Conservation (phyloP, 257 asterid genomes). For the Solanum neorickii region DNA sequence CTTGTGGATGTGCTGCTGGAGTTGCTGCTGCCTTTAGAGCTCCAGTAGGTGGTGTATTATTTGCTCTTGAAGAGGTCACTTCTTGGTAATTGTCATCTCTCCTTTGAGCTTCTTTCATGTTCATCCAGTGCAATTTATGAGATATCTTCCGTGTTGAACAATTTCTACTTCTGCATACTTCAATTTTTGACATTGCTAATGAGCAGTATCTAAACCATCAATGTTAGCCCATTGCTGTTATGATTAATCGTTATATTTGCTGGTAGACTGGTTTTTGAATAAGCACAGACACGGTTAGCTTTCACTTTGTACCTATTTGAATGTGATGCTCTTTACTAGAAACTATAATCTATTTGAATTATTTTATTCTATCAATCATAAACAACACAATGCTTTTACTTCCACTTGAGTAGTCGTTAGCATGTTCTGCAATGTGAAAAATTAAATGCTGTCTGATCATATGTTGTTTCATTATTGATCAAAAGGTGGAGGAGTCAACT, state of each 20-base stretch:
- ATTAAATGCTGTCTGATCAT: background rate
- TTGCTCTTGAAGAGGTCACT: constrained; percentile 97
- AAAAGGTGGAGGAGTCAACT: constrained; percentile 99
- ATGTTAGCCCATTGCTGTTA: background rate
- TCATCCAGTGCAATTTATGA: background rate
- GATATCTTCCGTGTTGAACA: background rate
- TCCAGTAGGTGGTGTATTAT: constrained; percentile 98
- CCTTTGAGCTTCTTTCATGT: background rate
- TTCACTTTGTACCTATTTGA: background rate
- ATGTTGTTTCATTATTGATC: constrained; percentile 3
- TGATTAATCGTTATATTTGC: background rate
- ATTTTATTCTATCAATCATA: background rate
- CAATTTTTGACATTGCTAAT: background rate
- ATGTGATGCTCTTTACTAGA: background rate
- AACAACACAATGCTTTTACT: background rate
- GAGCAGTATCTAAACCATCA: background rate
- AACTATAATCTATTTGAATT: background rate
- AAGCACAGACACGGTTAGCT: background rate
- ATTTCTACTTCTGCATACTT: background rate
- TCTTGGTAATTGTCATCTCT: constrained; percentile 58
- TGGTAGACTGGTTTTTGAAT: background rate
- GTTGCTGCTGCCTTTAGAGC: constrained; percentile 99
- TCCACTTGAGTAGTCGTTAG: background rate
- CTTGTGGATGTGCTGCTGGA: constrained; percentile 99
- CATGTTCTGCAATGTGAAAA: background rate